A percentile compares a stretch with the other conserved stretches of the same genome.
Conservation (phyloP, 2,329 filamentous ascomycete species). For the Teratosphaeria destructans region DNA sequence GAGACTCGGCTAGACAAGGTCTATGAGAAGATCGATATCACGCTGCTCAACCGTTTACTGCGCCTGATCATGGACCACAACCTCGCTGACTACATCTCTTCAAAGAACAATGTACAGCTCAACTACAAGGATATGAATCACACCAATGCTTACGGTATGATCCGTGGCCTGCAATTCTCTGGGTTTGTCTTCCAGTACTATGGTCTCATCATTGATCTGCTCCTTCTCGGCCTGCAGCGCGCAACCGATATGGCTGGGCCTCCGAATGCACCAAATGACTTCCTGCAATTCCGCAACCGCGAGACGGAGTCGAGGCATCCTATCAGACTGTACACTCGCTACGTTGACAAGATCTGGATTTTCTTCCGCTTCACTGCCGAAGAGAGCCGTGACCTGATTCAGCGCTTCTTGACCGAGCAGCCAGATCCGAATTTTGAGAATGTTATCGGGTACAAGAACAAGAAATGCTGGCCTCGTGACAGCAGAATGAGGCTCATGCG, state of each 20-base stretch:
- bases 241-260: conserved; percentile 97
- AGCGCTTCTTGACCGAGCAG: conserved; percentile 94
- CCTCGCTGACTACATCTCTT: conserved; percentile 95
- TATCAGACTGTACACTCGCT: conserved; percentile 93
- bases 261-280: conserved; percentile 89
- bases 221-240: conserved; percentile 84
- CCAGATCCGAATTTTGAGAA: conserved; percentile 99
- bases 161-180: conserved; percentile 93
- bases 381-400: conserved; percentile 89
- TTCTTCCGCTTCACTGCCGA: conserved; percentile 90
- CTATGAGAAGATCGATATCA: conserved; percentile 98
- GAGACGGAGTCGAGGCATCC: conserved; percentile 89
- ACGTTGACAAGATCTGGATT: conserved; percentile 98
- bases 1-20: conserved; percentile 98
- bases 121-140: conserved; percentile 99
- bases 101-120: conserved; percentile 98
- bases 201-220: conserved; percentile 83
- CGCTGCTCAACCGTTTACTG: conserved; percentile 82
- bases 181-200: conserved; percentile 99
- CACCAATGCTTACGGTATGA: conserved; percentile 97
- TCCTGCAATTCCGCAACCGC: conserved; percentile 89
- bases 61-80: conserved; percentile 99
- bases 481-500: conserved; percentile 97
- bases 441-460: conserved; percentile 97
- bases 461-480: conserved; percentile 98